Evolutionary conservation across 495 filamentous ascomycete species (phyloP), one percentile per base, ranked within the genome.

Genomic region (Emericellopsis terricola): DNA sequence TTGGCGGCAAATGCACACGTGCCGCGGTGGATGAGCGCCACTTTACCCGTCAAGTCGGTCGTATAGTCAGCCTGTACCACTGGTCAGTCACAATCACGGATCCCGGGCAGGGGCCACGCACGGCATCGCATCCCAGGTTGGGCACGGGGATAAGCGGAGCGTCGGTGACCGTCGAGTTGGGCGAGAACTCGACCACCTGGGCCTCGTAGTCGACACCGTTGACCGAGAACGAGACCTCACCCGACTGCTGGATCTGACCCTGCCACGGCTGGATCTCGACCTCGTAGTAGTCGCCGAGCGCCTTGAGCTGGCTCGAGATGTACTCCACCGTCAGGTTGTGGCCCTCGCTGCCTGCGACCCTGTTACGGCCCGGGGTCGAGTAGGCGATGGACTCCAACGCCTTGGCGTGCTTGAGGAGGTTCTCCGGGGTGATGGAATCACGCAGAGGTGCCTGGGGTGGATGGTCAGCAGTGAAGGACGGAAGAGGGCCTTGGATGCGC

Each of bases 241-340:
- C n/a, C n/a, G n/a, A n/a, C n/a, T n/a, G n/a, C n/a, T n/a, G n/a
- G n/a, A n/a, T n/a, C n/a, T n/a, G n/a, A n/a, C n/a, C n/a, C n/a
- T n/a, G n/a, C n/a, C n/a, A n/a, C n/a, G 59, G 49, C 48, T 81
- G 75, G 39, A 61, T 63, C 40, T 59, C 52, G 33, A 78, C 59
- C 47, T 64, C 44, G 52, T 79, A 81, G 57, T 76, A 77, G n/a
- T n/a, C n/a, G 36, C 59, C 56, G 19, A 51, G 42, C 2, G 37
- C 33, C 8, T 46, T 56, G 28, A 76, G 51, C 29, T 60, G 48
- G 26, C 60, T 48, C 41, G 68, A 68, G 42, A 82, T 45, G 40
- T 62, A 82, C 26, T 77, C 56, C 34, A 77, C 64, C 0, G 71
- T 82, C 38, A 60, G 57, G 26, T 74, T 67, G 51, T 81, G 77